Percentiles rank a stretch among this genome's conserved stretches.
Conservation (phyloP, 495 filamentous ascomycete genomes). For the Penicillium daleae region DNA sequence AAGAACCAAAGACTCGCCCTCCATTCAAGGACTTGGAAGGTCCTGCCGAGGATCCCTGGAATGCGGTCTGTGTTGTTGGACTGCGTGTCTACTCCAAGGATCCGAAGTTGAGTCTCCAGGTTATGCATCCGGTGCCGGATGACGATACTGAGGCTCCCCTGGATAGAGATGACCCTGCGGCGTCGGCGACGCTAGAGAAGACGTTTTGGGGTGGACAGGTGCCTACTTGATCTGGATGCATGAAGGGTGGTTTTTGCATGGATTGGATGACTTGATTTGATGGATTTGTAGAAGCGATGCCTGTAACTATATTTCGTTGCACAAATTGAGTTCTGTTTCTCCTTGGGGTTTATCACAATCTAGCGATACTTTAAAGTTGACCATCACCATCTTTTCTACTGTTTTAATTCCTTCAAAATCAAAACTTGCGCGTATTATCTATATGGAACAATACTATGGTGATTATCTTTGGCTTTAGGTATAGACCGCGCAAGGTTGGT, state of each 20-base stretch:
- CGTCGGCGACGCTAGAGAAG: conserved; percentile 43
- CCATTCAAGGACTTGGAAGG: conserved; percentile 8
- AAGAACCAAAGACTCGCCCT: conserved; percentile 27
- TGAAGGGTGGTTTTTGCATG: no score
- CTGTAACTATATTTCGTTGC: background rate
- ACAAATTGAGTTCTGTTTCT: background rate
- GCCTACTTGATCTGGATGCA: background rate
- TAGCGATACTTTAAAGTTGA: no score
- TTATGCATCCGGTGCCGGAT: conserved; percentile 56
- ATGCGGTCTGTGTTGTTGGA: conserved; percentile 81
- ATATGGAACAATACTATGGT: no score
- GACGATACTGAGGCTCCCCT: conserved; percentile 52
- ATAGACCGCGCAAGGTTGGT: no score
- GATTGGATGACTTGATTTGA: background rate
- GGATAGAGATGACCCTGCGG: conserved; percentile 59
- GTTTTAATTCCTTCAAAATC: no score
- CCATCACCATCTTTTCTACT: no score
- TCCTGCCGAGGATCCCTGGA: conserved; percentile 68
- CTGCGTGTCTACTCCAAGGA: conserved; percentile 73
- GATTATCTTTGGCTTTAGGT: no score
- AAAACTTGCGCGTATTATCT: no score
- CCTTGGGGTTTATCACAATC: background rate
- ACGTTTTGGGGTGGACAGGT: conserved; percentile 18
- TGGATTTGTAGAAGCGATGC: background rate
- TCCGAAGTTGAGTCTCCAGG: conserved; percentile 54